Evolutionary conservation across 371 early-diverging fungal genomes (phyloP), one percentile per base, ranked within the genome.

Genomic region (Saksenaea oblongispora): DNA sequence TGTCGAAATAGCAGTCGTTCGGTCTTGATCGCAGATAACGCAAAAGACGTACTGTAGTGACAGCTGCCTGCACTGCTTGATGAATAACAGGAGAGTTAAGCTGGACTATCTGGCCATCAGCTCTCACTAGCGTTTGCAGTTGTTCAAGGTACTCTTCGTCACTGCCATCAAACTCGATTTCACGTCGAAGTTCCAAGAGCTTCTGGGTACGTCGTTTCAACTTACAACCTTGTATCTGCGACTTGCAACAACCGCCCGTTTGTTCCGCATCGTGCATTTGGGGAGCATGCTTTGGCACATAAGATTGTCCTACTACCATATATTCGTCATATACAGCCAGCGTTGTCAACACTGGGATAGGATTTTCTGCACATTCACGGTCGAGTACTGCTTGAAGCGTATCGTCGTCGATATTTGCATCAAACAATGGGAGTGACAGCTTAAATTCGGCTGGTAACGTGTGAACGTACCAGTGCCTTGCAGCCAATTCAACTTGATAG

Each of bases 1-100:
- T 71, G 41, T 74, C 72, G 56, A 74, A 74, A 51, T 65, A 69
- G 31, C 75, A 74, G 26, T 47, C 51, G 5, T 47, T 47, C 5
- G 51, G 0, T 47, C 51, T n/a, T 17, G 51, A 17, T 9, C 51
- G 51, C 2, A 69, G 18, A 14, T 66, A 76, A 13, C 70, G 71
- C 4, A 63, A 42, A 0, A 76, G 26, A 1, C 71, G 63, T 14
- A 76, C 66, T 22, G 53, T 54, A 36, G 63, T 64, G 0, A 68
- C 24, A 0, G 73, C 68, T 22, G 65, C 58, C 9, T 53, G 31
- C 15, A 76, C 44, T 2, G 73, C 27, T 2, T 61, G 54, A 10
- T 64, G 68, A 7, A 58, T 36, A 8, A 67, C 27, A 0, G 69
- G 68, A 28, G 64, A 61, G 27, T 64, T 51, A n/a, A 70, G 62